Evolutionary conservation across 1,284 basidiomycete genomes (phyloP).

Genomic region (Ceratobasidium sp.): DNA sequence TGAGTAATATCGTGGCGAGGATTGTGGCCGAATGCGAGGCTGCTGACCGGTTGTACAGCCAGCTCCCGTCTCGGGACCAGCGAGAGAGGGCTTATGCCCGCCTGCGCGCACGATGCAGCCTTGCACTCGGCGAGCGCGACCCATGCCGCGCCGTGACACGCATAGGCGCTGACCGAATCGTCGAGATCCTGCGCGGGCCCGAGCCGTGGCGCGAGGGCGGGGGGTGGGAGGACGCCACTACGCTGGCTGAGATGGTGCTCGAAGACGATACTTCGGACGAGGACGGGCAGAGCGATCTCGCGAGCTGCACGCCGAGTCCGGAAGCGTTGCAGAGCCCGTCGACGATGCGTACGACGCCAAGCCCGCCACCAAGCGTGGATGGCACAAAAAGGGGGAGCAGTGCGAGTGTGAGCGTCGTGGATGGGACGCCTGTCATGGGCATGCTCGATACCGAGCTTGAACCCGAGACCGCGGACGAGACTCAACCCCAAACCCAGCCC

Average conservation of each 20-base stretch:
- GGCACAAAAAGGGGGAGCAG: slow-evolving; percentile 19
- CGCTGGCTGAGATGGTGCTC: neutral
- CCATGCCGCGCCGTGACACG: slow-evolving; percentile 19
- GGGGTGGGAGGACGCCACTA: slow-evolving; percentile 23
- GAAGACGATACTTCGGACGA: neutral
- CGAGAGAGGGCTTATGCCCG: neutral
- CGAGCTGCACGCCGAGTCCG: slow-evolving; percentile 20
- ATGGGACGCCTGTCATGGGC: neutral
- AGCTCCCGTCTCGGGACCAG: neutral
- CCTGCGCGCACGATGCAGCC: slow-evolving; percentile 19
- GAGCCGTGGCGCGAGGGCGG: slow-evolving; percentile 30
- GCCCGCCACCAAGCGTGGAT: slow-evolving; percentile 26
- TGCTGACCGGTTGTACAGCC: neutral
- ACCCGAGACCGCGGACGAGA: neutral
- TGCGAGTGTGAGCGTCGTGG: neutral
- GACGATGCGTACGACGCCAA: slow-evolving; percentile 38
- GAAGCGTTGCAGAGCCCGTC: slow-evolving; percentile 33
- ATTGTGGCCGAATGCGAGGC: slow-evolving; percentile 21
- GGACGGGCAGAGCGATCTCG: slow-evolving; percentile 15
- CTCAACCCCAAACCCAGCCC: neutral
- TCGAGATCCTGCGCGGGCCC: slow-evolving; percentile 24
- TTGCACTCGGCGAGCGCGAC: slow-evolving; percentile 19
- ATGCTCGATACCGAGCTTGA: neutral
- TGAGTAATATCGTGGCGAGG: slow-evolving; percentile 18
- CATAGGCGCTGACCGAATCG: slow-evolving; percentile 3